Evolutionary conservation across 2,329 filamentous ascomycete genomes (phyloP), one percentile per base, ranked within the genome.

Genomic region (Aspergillus novoparasiticus): DNA sequence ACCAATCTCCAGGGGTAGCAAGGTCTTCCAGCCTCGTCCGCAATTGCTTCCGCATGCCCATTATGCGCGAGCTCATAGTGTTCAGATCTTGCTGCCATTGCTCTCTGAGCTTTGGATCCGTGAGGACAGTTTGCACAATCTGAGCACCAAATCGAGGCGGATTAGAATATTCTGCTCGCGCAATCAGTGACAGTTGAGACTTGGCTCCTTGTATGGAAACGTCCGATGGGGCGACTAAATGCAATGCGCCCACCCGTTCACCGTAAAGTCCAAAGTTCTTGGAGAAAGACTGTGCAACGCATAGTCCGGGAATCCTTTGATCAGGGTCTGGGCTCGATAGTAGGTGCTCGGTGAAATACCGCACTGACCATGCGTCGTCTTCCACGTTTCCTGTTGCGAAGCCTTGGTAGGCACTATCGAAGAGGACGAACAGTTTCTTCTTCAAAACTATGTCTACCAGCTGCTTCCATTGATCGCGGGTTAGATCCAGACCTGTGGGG

Each of bases 401-500:
- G 51, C 94, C 94, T 80, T 97, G 94, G 82, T 97, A 97, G 60
- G 93, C 94, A 67, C 87, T 91, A 82, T 97, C 94, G 80, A 97
- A 96, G 85, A 97, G 94, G 71, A 92, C 91, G 79, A 97, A 94
- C 77, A 94, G 91, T 66, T 86, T 87, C 82, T 90, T 93, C 71
- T 85, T 76, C 70, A 85, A 84, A 75, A 96, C 86, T 32, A 96
- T 77, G 28, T 84, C 79, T 39, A 92, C 91, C 58, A 97, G 85
- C 80, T 93, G 85, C 77, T 87, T 89, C 94, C 93, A 97, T 81
- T 97, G 93, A 51, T 91, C 89, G 66, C 88, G 82, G 21, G 92
- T 94, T 8, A 91, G 91, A 79, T 97, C 94, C 64, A 96, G 90
- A 58, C 94, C 93, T 0, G 94, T 97, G n/a, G 94, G 94, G 81